A percentile compares a stretch with the other conserved stretches of the same genome.
Conservation (phyloP, 2,329 filamentous ascomycete species). For the Neophaeococcomyces aloes region DNA sequence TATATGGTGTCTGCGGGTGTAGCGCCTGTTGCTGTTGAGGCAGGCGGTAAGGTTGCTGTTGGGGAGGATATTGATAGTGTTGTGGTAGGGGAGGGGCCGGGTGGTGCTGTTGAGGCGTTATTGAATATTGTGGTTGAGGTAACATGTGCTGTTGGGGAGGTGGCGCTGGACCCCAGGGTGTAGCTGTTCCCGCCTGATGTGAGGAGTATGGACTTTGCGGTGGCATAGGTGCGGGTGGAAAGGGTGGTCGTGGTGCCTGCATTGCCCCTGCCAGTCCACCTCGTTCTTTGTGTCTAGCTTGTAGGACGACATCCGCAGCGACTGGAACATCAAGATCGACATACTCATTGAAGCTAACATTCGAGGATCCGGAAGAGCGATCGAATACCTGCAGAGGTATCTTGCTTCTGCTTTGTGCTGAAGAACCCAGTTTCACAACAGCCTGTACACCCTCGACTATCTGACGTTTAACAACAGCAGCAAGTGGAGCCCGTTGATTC, state of each 20-base stretch:
- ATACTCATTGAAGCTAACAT: conserved; percentile 80
- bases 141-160: conserved; percentile 15
- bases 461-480: conserved; percentile 71
- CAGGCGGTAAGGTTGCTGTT: conserved; percentile 12
- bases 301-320: conserved; percentile 68
- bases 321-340: conserved; percentile 66
- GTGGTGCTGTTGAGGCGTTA: conserved; percentile 11
- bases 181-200: conserved; percentile 11
- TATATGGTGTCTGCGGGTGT: conserved; percentile 11
- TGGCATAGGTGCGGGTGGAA: conserved; percentile 55
- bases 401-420: conserved; percentile 58
- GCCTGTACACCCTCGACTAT: conserved; percentile 81
- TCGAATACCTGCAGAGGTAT: conserved; percentile 81
- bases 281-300: conserved; percentile 48
- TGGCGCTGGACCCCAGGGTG: conserved; percentile 12
- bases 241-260: conserved; percentile 29
- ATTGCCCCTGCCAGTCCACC: conserved; percentile 21
- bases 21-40: conserved; percentile 9
- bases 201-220: conserved; percentile 10
- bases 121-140: conserved; percentile 21
- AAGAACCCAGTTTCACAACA: conserved; percentile 64
- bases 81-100: conserved; percentile 11
- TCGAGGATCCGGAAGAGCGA: conserved; percentile 60
- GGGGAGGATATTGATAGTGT: conserved; percentile 12
- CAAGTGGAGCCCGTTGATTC: conserved; percentile 63